Percentiles rank a stretch among this genome's conserved stretches.
Evolutionary conservation across 1,139 yeast genomes (phyloP).

Genomic region (Arxiozyma telluris): DNA sequence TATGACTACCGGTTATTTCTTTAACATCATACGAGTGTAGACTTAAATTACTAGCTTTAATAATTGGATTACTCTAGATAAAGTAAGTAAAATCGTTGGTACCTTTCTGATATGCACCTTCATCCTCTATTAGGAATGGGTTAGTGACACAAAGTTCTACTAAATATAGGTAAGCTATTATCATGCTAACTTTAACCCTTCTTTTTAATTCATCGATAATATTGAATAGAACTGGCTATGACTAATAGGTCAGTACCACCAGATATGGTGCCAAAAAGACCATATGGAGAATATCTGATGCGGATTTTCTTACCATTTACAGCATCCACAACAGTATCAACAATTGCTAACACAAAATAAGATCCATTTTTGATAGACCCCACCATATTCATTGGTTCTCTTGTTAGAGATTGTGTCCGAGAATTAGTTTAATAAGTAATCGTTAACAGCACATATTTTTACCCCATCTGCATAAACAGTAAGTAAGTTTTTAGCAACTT

Average conservation of each 20-base stretch:
- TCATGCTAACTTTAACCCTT: conserved; percentile 33
- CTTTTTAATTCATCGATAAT: conserved; percentile 32
- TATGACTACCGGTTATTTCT: conserved; percentile 30
- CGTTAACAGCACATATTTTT: conserved; percentile 61
- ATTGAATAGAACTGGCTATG: conserved; percentile 33
- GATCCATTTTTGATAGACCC: conserved; percentile 57
- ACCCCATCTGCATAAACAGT: conserved; percentile 60
- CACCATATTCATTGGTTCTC: conserved; percentile 62
- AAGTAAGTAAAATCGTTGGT: conserved; percentile 35
- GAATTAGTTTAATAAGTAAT: conserved; percentile 57
- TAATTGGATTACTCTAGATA: conserved; percentile 41
- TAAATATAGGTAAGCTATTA: conserved; percentile 44
- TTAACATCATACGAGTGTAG: conserved; percentile 19
- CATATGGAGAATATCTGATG: conserved; percentile 47
- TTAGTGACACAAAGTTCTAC: conserved; percentile 36
- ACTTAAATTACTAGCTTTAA: conserved; percentile 42
- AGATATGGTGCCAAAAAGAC: conserved; percentile 28
- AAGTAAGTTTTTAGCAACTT: conserved; percentile 32
- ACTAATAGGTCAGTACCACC: conserved; percentile 28
- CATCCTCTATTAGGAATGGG: conserved; percentile 25
- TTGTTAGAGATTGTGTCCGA: conserved; percentile 41
- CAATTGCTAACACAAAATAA: conserved; percentile 41
- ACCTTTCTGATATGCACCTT: conserved; percentile 22
- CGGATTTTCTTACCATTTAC: conserved; percentile 46
- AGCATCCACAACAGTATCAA: conserved; percentile 41